phyloP scores from a whole-genome alignment of 1,284 basidiomycete species.

The Schizophyllum commune region DNA sequence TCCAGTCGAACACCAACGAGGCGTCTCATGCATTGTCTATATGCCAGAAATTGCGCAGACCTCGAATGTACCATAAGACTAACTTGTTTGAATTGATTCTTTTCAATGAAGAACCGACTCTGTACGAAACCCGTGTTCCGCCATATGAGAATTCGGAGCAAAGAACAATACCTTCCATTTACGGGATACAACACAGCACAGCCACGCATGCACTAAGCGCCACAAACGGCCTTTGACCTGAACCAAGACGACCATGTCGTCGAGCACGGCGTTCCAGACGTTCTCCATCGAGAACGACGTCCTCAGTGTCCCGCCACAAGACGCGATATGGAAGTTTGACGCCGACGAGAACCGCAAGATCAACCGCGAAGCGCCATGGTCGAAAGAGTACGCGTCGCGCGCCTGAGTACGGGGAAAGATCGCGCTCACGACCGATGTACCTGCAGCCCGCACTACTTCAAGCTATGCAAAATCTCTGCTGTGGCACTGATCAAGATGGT shows the following conservation, averaged over 20 bases:
- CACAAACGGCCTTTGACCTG: neutral
- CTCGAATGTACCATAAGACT: too few species aligned
- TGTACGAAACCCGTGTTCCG: too few species aligned
- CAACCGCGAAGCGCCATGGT: slow-evolving; percentile 77
- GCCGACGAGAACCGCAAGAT: slow-evolving; percentile 64
- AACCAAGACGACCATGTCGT: slow-evolving; percentile 17
- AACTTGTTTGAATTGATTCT: too few species aligned
- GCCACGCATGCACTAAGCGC: neutral
- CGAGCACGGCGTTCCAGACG: slow-evolving; percentile 63
- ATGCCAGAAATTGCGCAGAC: too few species aligned
- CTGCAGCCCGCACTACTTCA: slow-evolving; percentile 84
- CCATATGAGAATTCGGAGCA: too few species aligned
- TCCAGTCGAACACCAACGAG: too few species aligned
- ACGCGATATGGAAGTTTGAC: slow-evolving; percentile 81
- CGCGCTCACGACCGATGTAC: neutral
- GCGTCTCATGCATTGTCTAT: too few species aligned
- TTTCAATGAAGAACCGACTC: too few species aligned
- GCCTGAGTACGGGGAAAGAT: neutral
- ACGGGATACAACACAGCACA: neutral
- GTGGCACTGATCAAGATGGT: slow-evolving; percentile 99
- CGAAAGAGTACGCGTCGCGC: slow-evolving; percentile 68
- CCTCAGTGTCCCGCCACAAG: slow-evolving; percentile 58
- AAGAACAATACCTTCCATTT: neutral
- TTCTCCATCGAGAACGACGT: slow-evolving; percentile 85
- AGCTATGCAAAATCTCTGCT: slow-evolving; percentile 90